Base-by-base conservation (phyloP, 495 filamentous ascomycete genomes). In the Daldinia loculata region DNA sequence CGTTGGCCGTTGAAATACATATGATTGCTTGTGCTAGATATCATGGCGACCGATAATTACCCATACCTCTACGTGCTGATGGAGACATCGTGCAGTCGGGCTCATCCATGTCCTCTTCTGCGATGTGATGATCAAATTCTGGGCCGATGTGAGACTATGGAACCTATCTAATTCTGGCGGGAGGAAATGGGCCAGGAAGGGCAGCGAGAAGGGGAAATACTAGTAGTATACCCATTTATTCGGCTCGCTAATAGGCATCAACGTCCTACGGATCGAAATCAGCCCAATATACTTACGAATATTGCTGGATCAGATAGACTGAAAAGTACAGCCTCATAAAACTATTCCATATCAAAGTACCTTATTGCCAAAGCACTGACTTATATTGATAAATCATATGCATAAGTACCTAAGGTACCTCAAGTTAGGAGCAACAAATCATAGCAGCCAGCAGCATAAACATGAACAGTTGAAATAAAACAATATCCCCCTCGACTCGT, bases 401-500 rank as follows among this genome's bases (percentile, higher is more conserved):
- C 39, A 41, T 17, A 41, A 17, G n/a, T 41, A 41, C 6, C 6
- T 41, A 41, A 14, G 34, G 39, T n/a, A 17, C 32, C 11, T 36
- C 32, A 12, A 36, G 32, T 41, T 15, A 41, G 19, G 17, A 48
- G 43, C 12, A 48, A 22, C 19, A 24, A 48, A 22, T 48, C 9
- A 48, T 48, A 22, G 19, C 43, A 48, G 11, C 4, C 17, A 11
- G 43, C 4, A 30, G 14, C 50, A 30, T 30, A 14, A 29, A 12
- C 4, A 22, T 30, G 12, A 55, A 48, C 22, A 32, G 32, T n/a
- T 43, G 58, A 61, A 72, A 61, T 32, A 68, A 68, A 48, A 53
- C 68, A 36, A 55, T 64, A 68, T 69, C 69, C 55, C 50, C 38
- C 29, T 61, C 59, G 26, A 56, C 56, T 55, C 19, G 43, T 52